Percentiles rank a stretch among this genome's conserved stretches.
These are phyloP conservation scores for Debaryomyces nepalensis DNA, from an alignment of 1,139 yeast genomes.

Conservation along the genomic window DNA sequence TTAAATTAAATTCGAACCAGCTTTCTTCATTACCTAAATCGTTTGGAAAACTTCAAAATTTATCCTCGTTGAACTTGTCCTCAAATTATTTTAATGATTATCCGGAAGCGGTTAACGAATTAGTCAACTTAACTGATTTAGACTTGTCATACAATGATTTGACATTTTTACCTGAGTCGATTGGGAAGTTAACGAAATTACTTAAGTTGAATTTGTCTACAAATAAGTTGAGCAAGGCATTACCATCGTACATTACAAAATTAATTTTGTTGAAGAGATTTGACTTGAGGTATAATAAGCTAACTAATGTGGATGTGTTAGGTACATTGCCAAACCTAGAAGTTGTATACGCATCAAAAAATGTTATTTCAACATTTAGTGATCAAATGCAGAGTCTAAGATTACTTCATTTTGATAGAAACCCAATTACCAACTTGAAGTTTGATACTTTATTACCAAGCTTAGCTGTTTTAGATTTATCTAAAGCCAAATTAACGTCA, in stretches of 20 bases:
- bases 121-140: constrained; percentile 64
- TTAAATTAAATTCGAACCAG: constrained; percentile 75
- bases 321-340: constrained; percentile 70
- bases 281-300: constrained; percentile 76
- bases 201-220: constrained; percentile 77
- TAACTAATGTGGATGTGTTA: constrained; percentile 66
- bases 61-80: constrained; percentile 71
- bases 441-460: constrained; percentile 60
- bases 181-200: constrained; percentile 61
- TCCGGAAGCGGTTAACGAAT: constrained; percentile 70
- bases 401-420: constrained; percentile 57
- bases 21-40: constrained; percentile 66
- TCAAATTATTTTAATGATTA: constrained; percentile 75
- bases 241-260: constrained; percentile 59
- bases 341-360: constrained; percentile 76
- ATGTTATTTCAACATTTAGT: constrained; percentile 72
- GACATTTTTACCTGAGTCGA: constrained; percentile 59
- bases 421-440: constrained; percentile 77
- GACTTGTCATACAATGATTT: constrained; percentile 86
- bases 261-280: constrained; percentile 68
- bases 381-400: constrained; percentile 64
- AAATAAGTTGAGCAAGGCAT: constrained; percentile 61
- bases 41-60: constrained; percentile 57
- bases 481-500: constrained; percentile 80
- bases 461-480: constrained; percentile 74